Conservation (phyloP, 2,329 filamentous ascomycete genomes). For the Plectosphaerella cucumerina region DNA sequence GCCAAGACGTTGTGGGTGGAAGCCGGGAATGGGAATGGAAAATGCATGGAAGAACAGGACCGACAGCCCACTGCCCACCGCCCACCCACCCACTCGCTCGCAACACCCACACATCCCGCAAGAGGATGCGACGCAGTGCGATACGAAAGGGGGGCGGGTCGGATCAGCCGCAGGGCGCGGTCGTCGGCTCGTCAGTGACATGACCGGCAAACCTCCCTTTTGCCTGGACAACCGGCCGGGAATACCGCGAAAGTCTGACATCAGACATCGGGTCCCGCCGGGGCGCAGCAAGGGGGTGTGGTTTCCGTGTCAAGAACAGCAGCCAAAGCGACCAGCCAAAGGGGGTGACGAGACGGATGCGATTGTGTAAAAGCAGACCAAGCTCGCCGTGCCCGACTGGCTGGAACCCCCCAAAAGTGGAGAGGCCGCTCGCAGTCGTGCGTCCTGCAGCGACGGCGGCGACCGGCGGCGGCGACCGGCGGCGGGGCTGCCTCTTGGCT, state of each 20-base stretch:
- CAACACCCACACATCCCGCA: too few relatives aligned
- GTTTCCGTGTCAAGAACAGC: too few relatives aligned
- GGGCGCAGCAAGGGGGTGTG: background rate
- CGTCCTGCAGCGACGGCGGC: background rate
- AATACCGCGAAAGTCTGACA: background rate
- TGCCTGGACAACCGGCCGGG: too few relatives aligned
- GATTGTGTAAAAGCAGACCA: background rate
- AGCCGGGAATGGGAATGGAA: background rate
- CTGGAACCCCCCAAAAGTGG: background rate
- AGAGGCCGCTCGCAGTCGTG: background rate
- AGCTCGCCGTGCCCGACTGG: background rate
- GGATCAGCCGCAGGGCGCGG: too few relatives aligned
- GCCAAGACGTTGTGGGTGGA: background rate
- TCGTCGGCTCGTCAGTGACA: too few relatives aligned
- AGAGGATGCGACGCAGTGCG: too few relatives aligned
- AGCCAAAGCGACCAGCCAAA: background rate
- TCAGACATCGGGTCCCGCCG: background rate
- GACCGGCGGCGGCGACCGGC: background rate
- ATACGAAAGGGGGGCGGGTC: too few relatives aligned
- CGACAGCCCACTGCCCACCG: background rate
- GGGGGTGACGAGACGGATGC: background rate
- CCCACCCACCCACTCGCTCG: too few relatives aligned
- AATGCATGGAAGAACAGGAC: background rate
- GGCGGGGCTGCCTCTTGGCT: background rate
- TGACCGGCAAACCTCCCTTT: too few relatives aligned